Percentiles rank a stretch among this genome's conserved stretches.
phyloP scores from a whole-genome alignment of 768 basidiomycete species.

The Naganishia vishniacii region DNA sequence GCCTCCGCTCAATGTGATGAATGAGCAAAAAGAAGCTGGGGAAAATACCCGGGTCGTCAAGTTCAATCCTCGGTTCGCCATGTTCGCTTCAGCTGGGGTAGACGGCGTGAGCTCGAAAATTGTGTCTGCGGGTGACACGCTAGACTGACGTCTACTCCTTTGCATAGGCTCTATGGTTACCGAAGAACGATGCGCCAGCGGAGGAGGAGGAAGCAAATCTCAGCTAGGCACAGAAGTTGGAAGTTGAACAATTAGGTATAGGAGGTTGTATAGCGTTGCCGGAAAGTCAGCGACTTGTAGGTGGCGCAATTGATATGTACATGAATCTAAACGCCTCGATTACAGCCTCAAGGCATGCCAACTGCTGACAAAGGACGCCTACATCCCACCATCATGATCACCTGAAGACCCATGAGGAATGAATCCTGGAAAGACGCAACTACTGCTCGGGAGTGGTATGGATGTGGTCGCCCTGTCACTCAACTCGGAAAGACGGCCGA shows the following conservation, averaged over 20 bases:
- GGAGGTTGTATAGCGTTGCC: background rate
- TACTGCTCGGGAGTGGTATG: no score
- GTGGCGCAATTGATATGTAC: background rate
- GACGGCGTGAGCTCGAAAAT: slow-evolving; percentile 62
- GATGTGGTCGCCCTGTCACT: no score
- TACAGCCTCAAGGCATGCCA: no score
- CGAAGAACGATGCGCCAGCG: slow-evolving; percentile 51
- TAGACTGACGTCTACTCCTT: slow-evolving; percentile 47
- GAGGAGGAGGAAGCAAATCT: slow-evolving; percentile 32
- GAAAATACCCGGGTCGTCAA: slow-evolving; percentile 77
- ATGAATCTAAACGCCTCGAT: no score
- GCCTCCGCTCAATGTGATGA: slow-evolving; percentile 54
- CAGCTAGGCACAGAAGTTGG: background rate
- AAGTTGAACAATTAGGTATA: background rate
- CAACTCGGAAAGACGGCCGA: slow-evolving; percentile 14
- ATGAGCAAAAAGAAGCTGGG: slow-evolving; percentile 62
- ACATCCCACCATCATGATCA: background rate
- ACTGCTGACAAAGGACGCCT: no score
- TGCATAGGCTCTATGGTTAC: slow-evolving; percentile 57
- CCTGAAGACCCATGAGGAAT: slow-evolving; percentile 18
- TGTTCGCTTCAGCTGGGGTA: slow-evolving; percentile 57
- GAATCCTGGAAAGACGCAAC: no score
- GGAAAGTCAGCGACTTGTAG: background rate
- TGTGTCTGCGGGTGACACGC: slow-evolving; percentile 31
- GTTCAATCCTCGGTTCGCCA: slow-evolving; percentile 82